Conservation (phyloP, 257 asterid genomes). For the Oldenlandia corymbosa region DNA sequence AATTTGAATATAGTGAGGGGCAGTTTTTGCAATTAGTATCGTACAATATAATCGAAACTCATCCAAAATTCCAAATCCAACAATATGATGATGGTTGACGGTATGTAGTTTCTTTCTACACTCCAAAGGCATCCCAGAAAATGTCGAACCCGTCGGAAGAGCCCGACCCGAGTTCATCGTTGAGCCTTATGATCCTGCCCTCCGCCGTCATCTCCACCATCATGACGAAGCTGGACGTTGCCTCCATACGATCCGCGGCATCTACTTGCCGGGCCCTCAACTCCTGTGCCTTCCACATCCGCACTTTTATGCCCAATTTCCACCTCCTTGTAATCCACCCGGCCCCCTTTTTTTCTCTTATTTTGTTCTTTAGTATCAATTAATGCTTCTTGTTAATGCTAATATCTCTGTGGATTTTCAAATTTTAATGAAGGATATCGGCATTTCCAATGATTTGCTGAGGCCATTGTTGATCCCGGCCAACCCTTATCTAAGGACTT, state of each 20-base stretch:
- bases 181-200: conserved; percentile 59
- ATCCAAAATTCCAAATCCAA: too few species aligned
- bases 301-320: conserved; percentile 59
- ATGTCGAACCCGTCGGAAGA: conserved; percentile 44
- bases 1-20: too few species aligned
- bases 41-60: too few species aligned
- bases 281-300: conserved; percentile 58
- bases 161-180: conserved; percentile 18
- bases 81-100: too few species aligned
- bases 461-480: conserved; percentile 56
- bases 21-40: too few species aligned
- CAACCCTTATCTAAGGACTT: conserved; percentile 60
- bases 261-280: conserved; percentile 76
- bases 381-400: background rate
- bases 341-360: background rate
- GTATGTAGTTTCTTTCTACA: too few species aligned
- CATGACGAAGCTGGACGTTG: conserved; percentile 76
- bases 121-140: too few species aligned
- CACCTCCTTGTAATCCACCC: conserved; percentile 54
- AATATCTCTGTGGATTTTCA: background rate
- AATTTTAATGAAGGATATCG: conserved; percentile 48
- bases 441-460: conserved; percentile 59
- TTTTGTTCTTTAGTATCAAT: background rate
- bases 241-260: conserved; percentile 74
- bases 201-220: conserved; percentile 70